Evolutionary conservation across 2,329 filamentous ascomycete species (phyloP).

Genomic region (Alternaria longipes): DNA sequence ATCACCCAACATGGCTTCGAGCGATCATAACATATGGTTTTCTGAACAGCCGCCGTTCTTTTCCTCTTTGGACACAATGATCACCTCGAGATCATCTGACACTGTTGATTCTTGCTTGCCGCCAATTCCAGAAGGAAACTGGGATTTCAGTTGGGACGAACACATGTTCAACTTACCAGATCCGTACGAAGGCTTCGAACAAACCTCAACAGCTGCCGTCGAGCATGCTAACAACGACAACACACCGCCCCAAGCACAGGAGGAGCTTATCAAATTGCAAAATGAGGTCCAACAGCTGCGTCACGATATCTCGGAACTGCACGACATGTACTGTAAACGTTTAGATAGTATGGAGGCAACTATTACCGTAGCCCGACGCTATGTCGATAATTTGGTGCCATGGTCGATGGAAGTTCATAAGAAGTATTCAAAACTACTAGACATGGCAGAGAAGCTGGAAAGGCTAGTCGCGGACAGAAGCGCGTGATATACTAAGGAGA

Average conservation of each 20-base stretch:
- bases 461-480: not conserved
- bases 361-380: slow-evolving; percentile 7
- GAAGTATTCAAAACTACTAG: slow-evolving; percentile 21
- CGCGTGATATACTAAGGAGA: not conserved
- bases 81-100: not conserved
- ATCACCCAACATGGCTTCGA: slow-evolving; percentile 9
- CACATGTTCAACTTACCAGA: not conserved
- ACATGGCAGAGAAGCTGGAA: slow-evolving; percentile 6
- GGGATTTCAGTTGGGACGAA: slow-evolving; percentile 9
- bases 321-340: slow-evolving; percentile 12
- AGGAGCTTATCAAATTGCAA: slow-evolving; percentile 7
- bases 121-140: slow-evolving; percentile 1
- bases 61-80: not conserved
- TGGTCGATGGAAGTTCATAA: slow-evolving; percentile 25
- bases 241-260: not conserved
- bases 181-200: slow-evolving; percentile 8
- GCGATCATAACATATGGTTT: not conserved
- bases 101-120: not conserved
- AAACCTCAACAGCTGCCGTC: not conserved
- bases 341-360: slow-evolving; percentile 20
- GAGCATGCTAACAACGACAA: not conserved
- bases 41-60: not conserved
- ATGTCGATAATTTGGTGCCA: slow-evolving; percentile 20
- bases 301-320: slow-evolving; percentile 10
- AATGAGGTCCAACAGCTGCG: slow-evolving; percentile 6